These are phyloP conservation scores for Fagus crenata DNA, from an alignment of 306 rosid genomes.

Conservation along the genomic window DNA sequence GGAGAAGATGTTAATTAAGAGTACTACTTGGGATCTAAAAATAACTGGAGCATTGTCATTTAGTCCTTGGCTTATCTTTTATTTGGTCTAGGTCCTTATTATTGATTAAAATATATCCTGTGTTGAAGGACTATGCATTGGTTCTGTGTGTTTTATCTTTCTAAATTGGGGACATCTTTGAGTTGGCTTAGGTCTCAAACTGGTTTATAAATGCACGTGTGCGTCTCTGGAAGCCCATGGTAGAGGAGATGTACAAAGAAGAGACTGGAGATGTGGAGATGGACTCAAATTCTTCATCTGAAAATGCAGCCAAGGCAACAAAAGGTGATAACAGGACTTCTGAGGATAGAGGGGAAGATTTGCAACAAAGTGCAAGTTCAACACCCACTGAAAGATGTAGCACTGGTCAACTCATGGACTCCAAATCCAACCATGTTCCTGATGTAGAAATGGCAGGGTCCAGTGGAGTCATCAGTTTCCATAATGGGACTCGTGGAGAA, in stretches of 20 bases:
- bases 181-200: conserved; percentile 64
- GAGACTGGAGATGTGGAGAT: conserved; percentile 61
- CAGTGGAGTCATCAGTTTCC: conserved; percentile 38
- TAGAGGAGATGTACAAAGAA: conserved; percentile 87
- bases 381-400: conserved; percentile 47
- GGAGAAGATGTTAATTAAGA: not conserved
- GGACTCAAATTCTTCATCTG: conserved; percentile 69
- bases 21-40: not conserved
- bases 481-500: conserved; percentile 29
- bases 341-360: conserved; percentile 54
- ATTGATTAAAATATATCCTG: not conserved
- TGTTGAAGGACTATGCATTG: not conserved
- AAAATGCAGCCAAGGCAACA: conserved; percentile 49
- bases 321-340: conserved; percentile 46
- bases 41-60: not conserved
- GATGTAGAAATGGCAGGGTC: conserved; percentile 47
- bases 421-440: conserved; percentile 42
- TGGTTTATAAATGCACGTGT: conserved; percentile 90
- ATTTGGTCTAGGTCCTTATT: not conserved
- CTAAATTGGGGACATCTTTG: conserved; percentile 1
- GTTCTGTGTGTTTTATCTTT: not conserved
- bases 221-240: conserved; percentile 93
- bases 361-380: conserved; percentile 53
- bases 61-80: not conserved
- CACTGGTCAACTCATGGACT: conserved; percentile 49